phyloP scores from a whole-genome alignment of 2,329 filamentous ascomycete species.

The Microascus cirrosus region DNA sequence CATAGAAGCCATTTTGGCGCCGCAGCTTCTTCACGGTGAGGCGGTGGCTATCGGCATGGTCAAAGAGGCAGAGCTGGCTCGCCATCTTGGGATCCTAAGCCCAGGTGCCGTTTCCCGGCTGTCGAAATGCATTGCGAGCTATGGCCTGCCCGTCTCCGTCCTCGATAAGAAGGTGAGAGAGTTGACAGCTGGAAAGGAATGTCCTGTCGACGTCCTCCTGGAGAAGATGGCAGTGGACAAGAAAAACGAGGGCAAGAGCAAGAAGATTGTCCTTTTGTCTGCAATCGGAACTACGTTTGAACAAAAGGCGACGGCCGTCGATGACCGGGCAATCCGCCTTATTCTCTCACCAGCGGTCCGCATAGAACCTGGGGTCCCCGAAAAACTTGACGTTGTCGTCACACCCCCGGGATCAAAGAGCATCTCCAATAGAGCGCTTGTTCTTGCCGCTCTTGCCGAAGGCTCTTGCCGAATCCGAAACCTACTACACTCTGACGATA shows the following conservation, averaged over 20 bases:
- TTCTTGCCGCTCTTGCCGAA: constrained; percentile 82
- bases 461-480: constrained; percentile 86
- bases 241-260: constrained; percentile 91
- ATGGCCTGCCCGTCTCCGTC: constrained; percentile 76
- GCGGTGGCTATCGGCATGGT: constrained; percentile 97
- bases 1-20: constrained; percentile 88
- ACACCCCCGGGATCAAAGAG: constrained; percentile 93
- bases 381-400: constrained; percentile 58
- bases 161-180: constrained; percentile 73
- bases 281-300: constrained; percentile 84
- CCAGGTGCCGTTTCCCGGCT: constrained; percentile 82
- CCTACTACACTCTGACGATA: constrained; percentile 90
- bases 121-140: constrained; percentile 89
- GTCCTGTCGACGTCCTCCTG: constrained; percentile 74
- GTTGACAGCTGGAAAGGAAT: constrained; percentile 76
- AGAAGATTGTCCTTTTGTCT: constrained; percentile 89
- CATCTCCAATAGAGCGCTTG: constrained; percentile 87
- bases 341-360: constrained; percentile 70
- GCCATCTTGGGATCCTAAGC: constrained; percentile 74
- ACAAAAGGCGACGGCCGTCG: constrained; percentile 78
- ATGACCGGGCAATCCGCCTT: constrained; percentile 72
- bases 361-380: constrained; percentile 61
- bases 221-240: constrained; percentile 97
- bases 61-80: constrained; percentile 87
- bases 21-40: constrained; percentile 90